phyloP scores from a whole-genome alignment of 805 yeast species.

The Starmerella scarabaei region DNA sequence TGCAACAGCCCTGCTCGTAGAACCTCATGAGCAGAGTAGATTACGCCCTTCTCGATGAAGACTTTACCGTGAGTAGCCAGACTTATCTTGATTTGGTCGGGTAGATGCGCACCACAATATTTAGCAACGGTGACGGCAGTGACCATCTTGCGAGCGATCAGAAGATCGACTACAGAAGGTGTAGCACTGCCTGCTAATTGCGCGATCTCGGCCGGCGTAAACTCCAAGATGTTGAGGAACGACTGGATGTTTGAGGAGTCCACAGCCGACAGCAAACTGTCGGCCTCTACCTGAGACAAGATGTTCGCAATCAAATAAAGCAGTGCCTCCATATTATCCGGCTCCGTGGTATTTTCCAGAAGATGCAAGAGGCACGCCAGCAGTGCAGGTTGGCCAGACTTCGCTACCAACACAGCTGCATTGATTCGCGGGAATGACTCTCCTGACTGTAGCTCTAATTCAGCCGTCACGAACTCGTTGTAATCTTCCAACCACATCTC shows the following conservation, averaged over 20 bases:
- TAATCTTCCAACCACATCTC: constrained; percentile 46
- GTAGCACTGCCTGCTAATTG: not conserved
- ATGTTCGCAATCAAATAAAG: constrained; percentile 16
- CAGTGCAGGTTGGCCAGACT: constrained; percentile 29
- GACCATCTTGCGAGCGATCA: constrained; percentile 18
- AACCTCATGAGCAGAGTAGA: constrained; percentile 8
- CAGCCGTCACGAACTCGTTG: constrained; percentile 59
- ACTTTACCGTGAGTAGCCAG: constrained; percentile 11
- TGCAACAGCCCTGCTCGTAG: constrained; percentile 10
- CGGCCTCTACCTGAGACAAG: constrained; percentile 17
- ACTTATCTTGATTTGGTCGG: constrained; percentile 8
- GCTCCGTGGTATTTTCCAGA: constrained; percentile 5
- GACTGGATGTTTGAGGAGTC: constrained; percentile 5
- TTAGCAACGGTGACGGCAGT: constrained; percentile 20
- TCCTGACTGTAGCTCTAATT: constrained; percentile 48
- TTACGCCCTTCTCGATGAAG: constrained; percentile 3
- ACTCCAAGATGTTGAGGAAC: constrained; percentile 8
- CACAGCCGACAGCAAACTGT: constrained; percentile 4
- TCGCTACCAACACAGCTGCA: constrained; percentile 42
- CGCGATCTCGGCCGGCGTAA: not conserved
- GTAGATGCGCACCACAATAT: constrained; percentile 13
- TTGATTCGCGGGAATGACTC: constrained; percentile 48
- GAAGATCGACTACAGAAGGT: constrained; percentile 7
- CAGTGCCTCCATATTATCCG: constrained; percentile 13
- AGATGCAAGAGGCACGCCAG: constrained; percentile 9